Percentiles rank a stretch among this genome's conserved stretches.
Evolutionary conservation across 495 filamentous ascomycete genomes (phyloP).

Genomic region (Xylaria grammica): DNA sequence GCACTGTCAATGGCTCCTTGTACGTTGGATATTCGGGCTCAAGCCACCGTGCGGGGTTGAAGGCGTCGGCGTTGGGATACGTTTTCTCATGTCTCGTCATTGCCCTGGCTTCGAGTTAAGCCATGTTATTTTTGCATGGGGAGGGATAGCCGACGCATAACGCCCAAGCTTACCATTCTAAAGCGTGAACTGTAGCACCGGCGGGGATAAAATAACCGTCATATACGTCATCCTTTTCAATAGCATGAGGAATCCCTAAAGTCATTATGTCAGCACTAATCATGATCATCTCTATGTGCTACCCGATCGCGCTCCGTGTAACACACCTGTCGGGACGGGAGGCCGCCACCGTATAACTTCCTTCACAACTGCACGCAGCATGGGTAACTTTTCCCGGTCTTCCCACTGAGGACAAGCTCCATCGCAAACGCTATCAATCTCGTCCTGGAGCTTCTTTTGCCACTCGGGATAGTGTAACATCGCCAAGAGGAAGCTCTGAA

Average conservation of each 20-base stretch:
- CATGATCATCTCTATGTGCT: background rate
- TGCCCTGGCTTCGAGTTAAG: slow-evolving; percentile 54
- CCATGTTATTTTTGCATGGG: background rate
- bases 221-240: slow-evolving; percentile 60
- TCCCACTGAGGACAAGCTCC: slow-evolving; percentile 55
- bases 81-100: slow-evolving; percentile 64
- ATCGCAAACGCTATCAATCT: slow-evolving; percentile 57
- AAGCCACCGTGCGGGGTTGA: slow-evolving; percentile 60
- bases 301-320: background rate
- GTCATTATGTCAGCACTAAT: slow-evolving; percentile 3
- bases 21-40: slow-evolving; percentile 58
- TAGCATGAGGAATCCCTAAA: slow-evolving; percentile 58
- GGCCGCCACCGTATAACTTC: slow-evolving; percentile 68
- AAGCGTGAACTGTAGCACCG: slow-evolving; percentile 61
- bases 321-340: slow-evolving; percentile 53
- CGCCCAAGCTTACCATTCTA: slow-evolving; percentile 52
- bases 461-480: slow-evolving; percentile 65
- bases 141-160: background rate
- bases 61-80: slow-evolving; percentile 67
- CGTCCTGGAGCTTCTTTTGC: slow-evolving; percentile 57
- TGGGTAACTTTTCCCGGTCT: slow-evolving; percentile 50
- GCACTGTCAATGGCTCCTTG: slow-evolving; percentile 56
- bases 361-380: slow-evolving; percentile 62
- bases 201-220: slow-evolving; percentile 61
- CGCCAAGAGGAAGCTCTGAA: slow-evolving; percentile 63